Percentiles rank a stretch among this genome's conserved stretches.
Conservation (phyloP, 371 early-diverging fungal species). For the Mucor velutinosus region DNA sequence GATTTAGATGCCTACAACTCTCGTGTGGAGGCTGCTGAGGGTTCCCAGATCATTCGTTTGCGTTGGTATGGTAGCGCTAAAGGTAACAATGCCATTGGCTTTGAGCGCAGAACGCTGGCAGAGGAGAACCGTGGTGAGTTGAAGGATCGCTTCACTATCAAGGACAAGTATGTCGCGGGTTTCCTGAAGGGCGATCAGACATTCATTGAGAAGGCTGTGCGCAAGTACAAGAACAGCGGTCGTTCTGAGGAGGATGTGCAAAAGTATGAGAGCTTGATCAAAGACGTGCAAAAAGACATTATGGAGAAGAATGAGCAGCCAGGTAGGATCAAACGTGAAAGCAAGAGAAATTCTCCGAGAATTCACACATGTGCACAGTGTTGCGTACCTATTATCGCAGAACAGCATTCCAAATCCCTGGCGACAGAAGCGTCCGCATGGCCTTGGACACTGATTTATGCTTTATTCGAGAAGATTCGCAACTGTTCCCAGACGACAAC, state of each 20-base stretch:
- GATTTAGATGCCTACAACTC: conserved; percentile 90
- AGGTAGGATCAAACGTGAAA: conserved; percentile 43
- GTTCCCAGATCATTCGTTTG: conserved; percentile 90
- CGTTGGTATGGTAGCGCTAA: conserved; percentile 90
- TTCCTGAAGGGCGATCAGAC: conserved; percentile 79
- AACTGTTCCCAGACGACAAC: conserved; percentile 59
- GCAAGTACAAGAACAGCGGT: conserved; percentile 76
- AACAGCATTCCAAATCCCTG: conserved; percentile 99
- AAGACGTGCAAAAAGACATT: conserved; percentile 81
- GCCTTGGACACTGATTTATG: conserved; percentile 98
- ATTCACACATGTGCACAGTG: conserved; percentile 29
- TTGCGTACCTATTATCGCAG: conserved; percentile 97
- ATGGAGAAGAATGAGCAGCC: conserved; percentile 79
- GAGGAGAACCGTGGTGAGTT: conserved; percentile 98
- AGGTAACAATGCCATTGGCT: conserved; percentile 73
- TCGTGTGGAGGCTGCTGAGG: conserved; percentile 90
- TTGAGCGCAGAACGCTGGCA: conserved; percentile 97
- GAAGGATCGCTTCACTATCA: conserved; percentile 94
- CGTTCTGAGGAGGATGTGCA: conserved; percentile 82
- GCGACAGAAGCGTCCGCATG: conserved; percentile 96
- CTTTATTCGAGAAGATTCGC: conserved; percentile 96
- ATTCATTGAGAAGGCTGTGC: conserved; percentile 72
- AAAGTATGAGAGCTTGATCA: conserved; percentile 71
- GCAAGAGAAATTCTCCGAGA: neutral
- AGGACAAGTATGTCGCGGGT: conserved; percentile 91